Percentiles rank a stretch among this genome's conserved stretches.
phyloP scores from a whole-genome alignment of 345 rosid genomes.

The Gossypioides kirkii region DNA sequence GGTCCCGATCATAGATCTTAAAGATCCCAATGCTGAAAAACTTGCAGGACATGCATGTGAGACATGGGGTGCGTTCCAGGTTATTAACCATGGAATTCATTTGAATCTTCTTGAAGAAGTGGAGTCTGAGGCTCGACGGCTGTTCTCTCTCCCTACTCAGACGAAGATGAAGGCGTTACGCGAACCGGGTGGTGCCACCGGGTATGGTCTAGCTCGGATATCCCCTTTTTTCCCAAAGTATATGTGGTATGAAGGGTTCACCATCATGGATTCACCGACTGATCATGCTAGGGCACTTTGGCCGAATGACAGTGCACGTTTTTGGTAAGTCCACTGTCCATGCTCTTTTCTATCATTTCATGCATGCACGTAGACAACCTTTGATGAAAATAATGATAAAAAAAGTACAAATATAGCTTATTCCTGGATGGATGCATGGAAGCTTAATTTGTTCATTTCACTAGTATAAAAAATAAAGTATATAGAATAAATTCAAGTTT shows the following conservation, averaged over 20 bases:
- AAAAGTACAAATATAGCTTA: neutral
- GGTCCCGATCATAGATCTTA: conserved; percentile 56
- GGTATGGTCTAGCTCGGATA: conserved; percentile 72
- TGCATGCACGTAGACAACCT: conserved; percentile 12
- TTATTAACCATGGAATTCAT: conserved; percentile 57
- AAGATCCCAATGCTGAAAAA: conserved; percentile 33
- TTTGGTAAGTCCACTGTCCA: conserved; percentile 73
- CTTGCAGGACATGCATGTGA: conserved; percentile 51
- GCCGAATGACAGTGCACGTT: conserved; percentile 47
- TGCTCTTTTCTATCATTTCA: conserved; percentile 20
- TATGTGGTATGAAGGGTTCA: conserved; percentile 98
- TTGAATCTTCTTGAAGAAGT: conserved; percentile 35
- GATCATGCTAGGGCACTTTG: conserved; percentile 66
- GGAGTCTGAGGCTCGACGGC: conserved; percentile 44
- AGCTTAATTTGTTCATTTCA: neutral
- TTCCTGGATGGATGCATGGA: neutral
- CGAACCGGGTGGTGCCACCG: conserved; percentile 44
- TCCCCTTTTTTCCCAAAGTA: conserved; percentile 57
- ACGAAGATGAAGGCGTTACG: conserved; percentile 59
- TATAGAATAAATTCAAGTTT: too few relatives aligned
- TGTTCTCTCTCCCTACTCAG: conserved; percentile 56
- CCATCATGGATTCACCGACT: conserved; percentile 58
- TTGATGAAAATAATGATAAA: neutral
- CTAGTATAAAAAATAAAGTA: too few relatives aligned
- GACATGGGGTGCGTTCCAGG: conserved; percentile 73